These are phyloP conservation scores for Colletotrichum falcatum DNA, from an alignment of 2,329 filamentous ascomycete species.

Conservation along the genomic window DNA sequence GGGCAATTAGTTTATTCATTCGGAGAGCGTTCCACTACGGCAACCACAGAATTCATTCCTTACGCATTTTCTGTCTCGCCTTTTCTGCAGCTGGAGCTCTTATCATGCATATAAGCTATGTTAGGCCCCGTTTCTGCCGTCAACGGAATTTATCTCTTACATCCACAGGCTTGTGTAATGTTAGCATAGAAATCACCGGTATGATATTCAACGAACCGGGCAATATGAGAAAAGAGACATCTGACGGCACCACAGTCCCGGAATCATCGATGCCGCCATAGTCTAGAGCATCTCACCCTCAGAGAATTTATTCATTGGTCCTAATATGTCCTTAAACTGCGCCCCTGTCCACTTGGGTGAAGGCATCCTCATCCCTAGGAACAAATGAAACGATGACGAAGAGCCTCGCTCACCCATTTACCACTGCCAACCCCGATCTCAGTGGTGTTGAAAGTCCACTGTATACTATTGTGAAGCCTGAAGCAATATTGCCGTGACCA, in stretches of 20 bases:
- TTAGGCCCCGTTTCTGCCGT: slow-evolving; percentile 67
- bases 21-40: slow-evolving; percentile 59
- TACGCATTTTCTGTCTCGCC: slow-evolving; percentile 68
- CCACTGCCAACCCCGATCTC: too few relatives aligned
- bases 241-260: not conserved
- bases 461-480: not conserved
- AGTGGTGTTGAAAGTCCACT: not conserved
- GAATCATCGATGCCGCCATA: slow-evolving; percentile 52
- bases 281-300: slow-evolving; percentile 50
- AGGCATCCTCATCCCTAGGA: slow-evolving; percentile 61
- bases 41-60: slow-evolving; percentile 47
- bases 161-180: slow-evolving; percentile 53
- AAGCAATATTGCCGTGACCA: too few relatives aligned
- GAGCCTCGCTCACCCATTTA: not conserved
- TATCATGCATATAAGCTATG: slow-evolving; percentile 26
- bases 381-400: not conserved
- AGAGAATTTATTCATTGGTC: slow-evolving; percentile 49
- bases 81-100: slow-evolving; percentile 68
- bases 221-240: not conserved
- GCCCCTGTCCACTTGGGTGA: slow-evolving; percentile 58
- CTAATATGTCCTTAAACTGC: slow-evolving; percentile 57
- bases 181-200: not conserved
- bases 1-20: slow-evolving; percentile 64
- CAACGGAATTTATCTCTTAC: slow-evolving; percentile 72
- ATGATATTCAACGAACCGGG: not conserved